A percentile compares a stretch with the other conserved stretches of the same genome.
Conservation (phyloP, 192 early-diverging fungal species). For the Dispira simplex region DNA sequence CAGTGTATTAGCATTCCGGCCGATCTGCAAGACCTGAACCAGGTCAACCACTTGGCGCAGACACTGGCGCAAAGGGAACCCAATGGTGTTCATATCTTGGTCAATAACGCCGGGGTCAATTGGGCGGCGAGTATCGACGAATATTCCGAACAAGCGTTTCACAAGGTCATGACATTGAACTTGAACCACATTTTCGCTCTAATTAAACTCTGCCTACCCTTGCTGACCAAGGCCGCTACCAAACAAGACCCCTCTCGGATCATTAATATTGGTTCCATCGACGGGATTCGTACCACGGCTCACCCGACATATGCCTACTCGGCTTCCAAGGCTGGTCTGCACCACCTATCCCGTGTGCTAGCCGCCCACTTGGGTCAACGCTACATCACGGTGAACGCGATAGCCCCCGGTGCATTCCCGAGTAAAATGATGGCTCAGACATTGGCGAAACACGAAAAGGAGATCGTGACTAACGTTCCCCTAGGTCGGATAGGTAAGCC, state of each 20-base stretch:
- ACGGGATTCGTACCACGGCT: conserved; percentile 33
- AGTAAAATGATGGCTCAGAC: conserved; percentile 67
- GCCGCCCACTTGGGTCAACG: conserved; percentile 39
- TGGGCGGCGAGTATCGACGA: conserved; percentile 32
- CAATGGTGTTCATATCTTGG: conserved; percentile 48
- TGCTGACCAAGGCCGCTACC: conserved; percentile 41
- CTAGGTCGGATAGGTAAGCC: conserved; percentile 61
- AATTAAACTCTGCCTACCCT: conserved; percentile 54
- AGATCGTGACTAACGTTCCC: conserved; percentile 39
- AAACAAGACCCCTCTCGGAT: conserved; percentile 44
- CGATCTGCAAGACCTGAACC: conserved; percentile 42
- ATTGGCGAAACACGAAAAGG: conserved; percentile 29
- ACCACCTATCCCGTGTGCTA: conserved; percentile 54
- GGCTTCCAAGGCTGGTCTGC: conserved; percentile 63
- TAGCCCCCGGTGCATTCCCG: conserved; percentile 59
- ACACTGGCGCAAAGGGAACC: conserved; percentile 40
- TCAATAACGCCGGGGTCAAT: conserved; percentile 75
- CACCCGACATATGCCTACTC: conserved; percentile 55
- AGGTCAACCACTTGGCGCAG: conserved; percentile 36
- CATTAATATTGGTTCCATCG: conserved; percentile 84
- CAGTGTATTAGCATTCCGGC: conserved; percentile 55
- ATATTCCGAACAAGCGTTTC: conserved; percentile 45
- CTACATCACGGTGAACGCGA: conserved; percentile 45
- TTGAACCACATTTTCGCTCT: conserved; percentile 67
- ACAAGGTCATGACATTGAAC: conserved; percentile 76